Percentiles rank a stretch among this genome's conserved stretches.
These are phyloP conservation scores for Blastobotrys ciferrii DNA, from an alignment of 1,139 yeast species.

Conservation along the genomic window DNA sequence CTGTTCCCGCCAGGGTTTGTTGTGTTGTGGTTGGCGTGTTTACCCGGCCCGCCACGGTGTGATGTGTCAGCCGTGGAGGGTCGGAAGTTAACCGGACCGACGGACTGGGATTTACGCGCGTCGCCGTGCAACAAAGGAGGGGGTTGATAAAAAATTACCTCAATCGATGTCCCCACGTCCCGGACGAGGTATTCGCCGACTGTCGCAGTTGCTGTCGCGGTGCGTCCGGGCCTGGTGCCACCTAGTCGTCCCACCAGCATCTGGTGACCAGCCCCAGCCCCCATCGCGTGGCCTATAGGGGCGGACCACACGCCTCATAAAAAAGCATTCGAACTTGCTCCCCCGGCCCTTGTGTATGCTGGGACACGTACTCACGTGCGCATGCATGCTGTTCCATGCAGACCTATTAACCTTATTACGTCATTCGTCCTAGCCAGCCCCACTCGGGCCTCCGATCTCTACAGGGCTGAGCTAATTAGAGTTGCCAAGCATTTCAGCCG, in stretches of 20 bases:
- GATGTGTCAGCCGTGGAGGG: no score
- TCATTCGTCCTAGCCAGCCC: neutral
- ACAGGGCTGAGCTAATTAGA: neutral
- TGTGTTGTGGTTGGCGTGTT: no score
- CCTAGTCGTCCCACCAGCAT: no score
- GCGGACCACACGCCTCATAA: no score
- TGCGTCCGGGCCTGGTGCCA: neutral
- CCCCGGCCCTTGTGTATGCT: no score
- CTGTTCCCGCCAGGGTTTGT: no score
- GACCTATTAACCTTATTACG: no score
- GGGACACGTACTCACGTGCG: neutral
- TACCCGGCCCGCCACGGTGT: neutral
- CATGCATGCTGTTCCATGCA: neutral
- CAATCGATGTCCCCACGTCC: neutral
- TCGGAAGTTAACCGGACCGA: neutral
- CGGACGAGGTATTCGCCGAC: neutral
- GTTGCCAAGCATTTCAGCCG: neutral
- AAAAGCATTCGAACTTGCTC: no score
- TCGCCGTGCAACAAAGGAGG: neutral
- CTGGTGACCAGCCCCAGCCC: neutral
- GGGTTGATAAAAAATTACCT: no score
- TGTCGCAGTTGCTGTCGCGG: no score
- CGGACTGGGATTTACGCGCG: neutral
- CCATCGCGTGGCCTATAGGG: no score
- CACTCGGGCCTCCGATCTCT: neutral